Evolutionary conservation across 345 rosid species (phyloP).

Genomic region (Raphanus sativus): DNA sequence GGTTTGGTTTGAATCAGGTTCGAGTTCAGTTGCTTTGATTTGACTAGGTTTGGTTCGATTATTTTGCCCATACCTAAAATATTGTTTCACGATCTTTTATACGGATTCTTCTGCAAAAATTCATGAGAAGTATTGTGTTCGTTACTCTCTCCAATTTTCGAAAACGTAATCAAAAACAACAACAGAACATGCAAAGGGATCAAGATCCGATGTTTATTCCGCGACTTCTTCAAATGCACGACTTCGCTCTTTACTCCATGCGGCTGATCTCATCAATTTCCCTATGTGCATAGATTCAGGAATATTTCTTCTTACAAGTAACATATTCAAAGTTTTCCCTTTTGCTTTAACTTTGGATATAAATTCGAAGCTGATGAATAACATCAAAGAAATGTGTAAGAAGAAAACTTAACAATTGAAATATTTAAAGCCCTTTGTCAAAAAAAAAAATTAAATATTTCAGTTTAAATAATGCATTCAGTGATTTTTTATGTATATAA

Average conservation of each 20-base stretch:
- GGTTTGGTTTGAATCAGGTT: too few species aligned
- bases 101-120: conserved; percentile 5
- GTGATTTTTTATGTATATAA: background rate
- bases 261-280: background rate
- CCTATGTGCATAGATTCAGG: background rate
- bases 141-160: background rate
- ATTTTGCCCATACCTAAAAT: background rate
- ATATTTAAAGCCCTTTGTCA: background rate
- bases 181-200: conserved; percentile 12
- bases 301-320: background rate
- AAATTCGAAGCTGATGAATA: background rate
- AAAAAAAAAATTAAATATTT: background rate
- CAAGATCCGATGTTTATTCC: conserved; percentile 6
- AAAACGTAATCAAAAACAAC: background rate
- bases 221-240: background rate
- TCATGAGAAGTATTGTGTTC: background rate
- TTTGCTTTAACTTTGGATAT: too few species aligned
- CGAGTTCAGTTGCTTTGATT: too few species aligned
- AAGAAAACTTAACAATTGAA: background rate
- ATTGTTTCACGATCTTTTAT: conserved; percentile 10
- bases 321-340: background rate
- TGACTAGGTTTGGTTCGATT: too few species aligned
- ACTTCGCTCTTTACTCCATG: background rate
- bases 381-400: background rate
- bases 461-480: background rate